A percentile compares a stretch with the other conserved stretches of the same genome.
phyloP scores from a whole-genome alignment of 345 rosid genomes.

The Bretschneidera sinensis region DNA sequence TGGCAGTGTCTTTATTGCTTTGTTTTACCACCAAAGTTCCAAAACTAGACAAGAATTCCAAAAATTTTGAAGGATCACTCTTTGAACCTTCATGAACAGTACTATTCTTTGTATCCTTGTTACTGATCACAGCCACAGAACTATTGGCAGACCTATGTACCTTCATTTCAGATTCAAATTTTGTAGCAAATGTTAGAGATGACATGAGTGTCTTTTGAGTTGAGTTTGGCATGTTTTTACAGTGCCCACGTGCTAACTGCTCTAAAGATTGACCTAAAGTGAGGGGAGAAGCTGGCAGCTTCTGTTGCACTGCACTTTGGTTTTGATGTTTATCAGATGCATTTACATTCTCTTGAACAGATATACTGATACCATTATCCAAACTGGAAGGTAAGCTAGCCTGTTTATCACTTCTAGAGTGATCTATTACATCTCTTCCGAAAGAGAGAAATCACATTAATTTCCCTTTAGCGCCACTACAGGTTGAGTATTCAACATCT shows the following conservation, averaged over 20 bases:
- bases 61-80: conserved; percentile 42
- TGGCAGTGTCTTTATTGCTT: conserved; percentile 12
- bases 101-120: conserved; percentile 14
- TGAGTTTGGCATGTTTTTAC: conserved; percentile 32
- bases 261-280: conserved; percentile 28
- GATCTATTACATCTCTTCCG: conserved; percentile 12
- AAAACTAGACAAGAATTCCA: conserved; percentile 52
- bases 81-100: conserved; percentile 20
- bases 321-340: conserved; percentile 12
- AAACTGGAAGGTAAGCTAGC: conserved; percentile 20
- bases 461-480: conserved; percentile 3
- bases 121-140: conserved; percentile 12
- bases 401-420: conserved; percentile 3
- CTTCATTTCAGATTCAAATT: conserved; percentile 43
- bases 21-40: conserved; percentile 25
- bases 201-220: conserved; percentile 48
- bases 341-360: conserved; percentile 22
- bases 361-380: conserved; percentile 5
- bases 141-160: conserved; percentile 21
- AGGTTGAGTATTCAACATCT: conserved; percentile 19
- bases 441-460: conserved; percentile 6
- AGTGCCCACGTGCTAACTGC: conserved; percentile 13
- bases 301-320: conserved; percentile 15
- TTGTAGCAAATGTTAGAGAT: conserved; percentile 57
- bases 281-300: conserved; percentile 19